Evolutionary conservation across 1,139 yeast genomes (phyloP), one percentile per base, ranked within the genome.

Genomic region (Entelexis sorbosivorans): DNA sequence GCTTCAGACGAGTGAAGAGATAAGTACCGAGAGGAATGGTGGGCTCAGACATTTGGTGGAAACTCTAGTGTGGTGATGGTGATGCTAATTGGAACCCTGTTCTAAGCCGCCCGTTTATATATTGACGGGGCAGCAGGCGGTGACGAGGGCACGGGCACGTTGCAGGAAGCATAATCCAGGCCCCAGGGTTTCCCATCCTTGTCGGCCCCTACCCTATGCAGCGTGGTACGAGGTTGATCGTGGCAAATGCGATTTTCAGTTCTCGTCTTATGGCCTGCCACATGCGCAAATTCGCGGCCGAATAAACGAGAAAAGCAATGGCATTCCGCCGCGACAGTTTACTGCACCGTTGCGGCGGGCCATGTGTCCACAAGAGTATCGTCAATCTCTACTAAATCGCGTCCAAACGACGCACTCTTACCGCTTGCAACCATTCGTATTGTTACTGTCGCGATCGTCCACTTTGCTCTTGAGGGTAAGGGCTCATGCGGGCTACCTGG

Each of bases 1-100:
- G 82, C 61, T 69, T 68, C 56, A 81, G 63, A 59, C 86, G 71
- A 60, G 72, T 75, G 60, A 81, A 79, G 49, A 81, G 66, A 60
- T 78, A 81, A 52, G 71, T 68, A 43, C 82, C 84, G 51, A 81
- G 69, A 19, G 79, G 68, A 42, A 79, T 20, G 13, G 45, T 42
- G 29, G 36, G 36, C 36, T 42, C 36, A 14, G 45, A 42, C 45
- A 42, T 42, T 31, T 6, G 16, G 24, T 7, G 35, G 10, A 28
- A 22, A 29, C 11, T 29, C 20, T 26, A 39, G 32, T 40, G 24
- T 16, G 6, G 44, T 17, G 26, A 14, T 40, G 43, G 11, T 24
- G 43, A 16, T 17, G 43, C 3, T n/a, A n/a, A 39, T 9, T 24
- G 20, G 40, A 22, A 22, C 24, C 24, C 24, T 22, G 24, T 22